These are phyloP conservation scores for Trypanosomatidae sp. DNA, from an alignment of 208 protist species.

Conservation along the genomic window DNA sequence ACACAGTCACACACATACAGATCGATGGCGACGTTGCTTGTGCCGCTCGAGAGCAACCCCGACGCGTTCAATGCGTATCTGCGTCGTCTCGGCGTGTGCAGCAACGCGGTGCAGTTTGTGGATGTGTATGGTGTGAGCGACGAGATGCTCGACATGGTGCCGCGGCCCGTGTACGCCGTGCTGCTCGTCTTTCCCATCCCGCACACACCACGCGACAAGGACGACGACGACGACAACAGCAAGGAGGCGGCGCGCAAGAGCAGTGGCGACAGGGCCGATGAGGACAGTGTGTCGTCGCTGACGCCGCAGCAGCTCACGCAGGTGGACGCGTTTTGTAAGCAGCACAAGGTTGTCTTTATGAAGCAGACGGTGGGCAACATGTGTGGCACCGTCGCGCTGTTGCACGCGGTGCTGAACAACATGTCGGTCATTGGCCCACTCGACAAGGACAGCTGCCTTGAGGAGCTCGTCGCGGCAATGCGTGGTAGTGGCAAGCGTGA, in stretches of 20 bases:
- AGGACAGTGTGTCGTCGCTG: not conserved
- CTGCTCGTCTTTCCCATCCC: slow-evolving; percentile 90
- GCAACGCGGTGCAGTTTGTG: slow-evolving; percentile 48
- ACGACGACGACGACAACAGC: slow-evolving; percentile 13
- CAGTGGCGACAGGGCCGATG: not conserved
- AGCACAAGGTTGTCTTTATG: slow-evolving; percentile 73
- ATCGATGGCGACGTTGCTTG: no score
- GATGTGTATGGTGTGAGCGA: slow-evolving; percentile 88
- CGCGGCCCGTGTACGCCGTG: slow-evolving; percentile 75
- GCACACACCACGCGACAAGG: no score
- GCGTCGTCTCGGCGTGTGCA: slow-evolving; percentile 23
- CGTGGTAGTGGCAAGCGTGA: not conserved
- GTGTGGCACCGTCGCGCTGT: slow-evolving; percentile 91
- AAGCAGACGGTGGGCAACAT: slow-evolving; percentile 89
- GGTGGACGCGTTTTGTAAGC: slow-evolving; percentile 18
- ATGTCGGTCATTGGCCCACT: slow-evolving; percentile 26
- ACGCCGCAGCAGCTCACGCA: slow-evolving; percentile 13
- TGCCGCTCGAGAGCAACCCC: slow-evolving; percentile 91
- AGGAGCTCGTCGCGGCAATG: not conserved
- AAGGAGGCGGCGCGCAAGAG: slow-evolving; percentile 2
- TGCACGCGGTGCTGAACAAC: slow-evolving; percentile 91
- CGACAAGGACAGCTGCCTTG: slow-evolving; percentile 16
- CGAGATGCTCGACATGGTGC: slow-evolving; percentile 88
- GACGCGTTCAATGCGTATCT: slow-evolving; percentile 86
- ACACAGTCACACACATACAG: no score